Conservation (phyloP, 805 yeast species). For the Cyberlindnera japonica region DNA sequence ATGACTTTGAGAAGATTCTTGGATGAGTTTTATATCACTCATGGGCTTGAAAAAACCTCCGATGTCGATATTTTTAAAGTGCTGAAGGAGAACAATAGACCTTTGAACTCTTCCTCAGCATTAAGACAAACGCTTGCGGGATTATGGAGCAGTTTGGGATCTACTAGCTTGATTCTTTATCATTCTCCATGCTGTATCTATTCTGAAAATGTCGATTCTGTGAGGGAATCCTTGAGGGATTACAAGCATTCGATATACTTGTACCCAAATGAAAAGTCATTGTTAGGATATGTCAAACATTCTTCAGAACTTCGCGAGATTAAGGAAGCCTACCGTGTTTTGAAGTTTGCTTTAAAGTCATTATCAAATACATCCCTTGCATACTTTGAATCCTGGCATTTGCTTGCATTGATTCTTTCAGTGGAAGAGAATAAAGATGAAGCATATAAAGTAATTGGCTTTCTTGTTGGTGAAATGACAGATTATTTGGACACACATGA, state of each 20-base stretch:
- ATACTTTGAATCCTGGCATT: slow-evolving; percentile 61
- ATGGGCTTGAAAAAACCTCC: slow-evolving; percentile 6
- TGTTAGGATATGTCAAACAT: slow-evolving; percentile 46
- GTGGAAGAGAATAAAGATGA: slow-evolving; percentile 54
- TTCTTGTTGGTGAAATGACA: slow-evolving; percentile 45
- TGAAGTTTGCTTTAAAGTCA: slow-evolving; percentile 43
- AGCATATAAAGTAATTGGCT: slow-evolving; percentile 53
- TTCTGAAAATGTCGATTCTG: slow-evolving; percentile 1
- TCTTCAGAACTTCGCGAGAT: slow-evolving; percentile 43
- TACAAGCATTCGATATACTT: slow-evolving; percentile 19
- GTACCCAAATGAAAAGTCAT: slow-evolving; percentile 2
- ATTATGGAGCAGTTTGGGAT: slow-evolving; percentile 20
- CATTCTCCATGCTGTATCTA: slow-evolving; percentile 10
- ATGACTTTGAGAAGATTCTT: slow-evolving; percentile 13
- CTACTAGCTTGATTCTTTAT: slow-evolving; percentile 11
- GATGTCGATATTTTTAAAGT: slow-evolving; percentile 4
- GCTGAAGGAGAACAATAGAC: not conserved
- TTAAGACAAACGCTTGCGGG: slow-evolving; percentile 5
- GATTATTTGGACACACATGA: slow-evolving; percentile 20
- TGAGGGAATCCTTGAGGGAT: slow-evolving; percentile 5
- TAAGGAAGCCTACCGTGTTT: slow-evolving; percentile 40
- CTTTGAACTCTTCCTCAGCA: slow-evolving; percentile 1
- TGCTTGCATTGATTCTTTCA: slow-evolving; percentile 60
- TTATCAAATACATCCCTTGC: slow-evolving; percentile 31
- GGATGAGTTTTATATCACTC: slow-evolving; percentile 10